Base-by-base conservation (phyloP, 306 rosid species). In the Malus asiatica region DNA sequence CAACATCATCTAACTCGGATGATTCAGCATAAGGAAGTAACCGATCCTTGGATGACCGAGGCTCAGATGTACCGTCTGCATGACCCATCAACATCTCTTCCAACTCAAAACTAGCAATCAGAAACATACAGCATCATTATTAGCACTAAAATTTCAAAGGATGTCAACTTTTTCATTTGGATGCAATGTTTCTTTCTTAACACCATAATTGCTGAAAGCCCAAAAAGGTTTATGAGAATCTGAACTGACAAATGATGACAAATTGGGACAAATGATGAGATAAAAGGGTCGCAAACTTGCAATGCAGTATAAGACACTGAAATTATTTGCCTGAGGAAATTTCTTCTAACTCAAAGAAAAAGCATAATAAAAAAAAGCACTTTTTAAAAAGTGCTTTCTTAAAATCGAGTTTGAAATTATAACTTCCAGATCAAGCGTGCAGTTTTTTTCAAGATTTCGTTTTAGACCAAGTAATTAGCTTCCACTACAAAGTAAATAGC, bases 51-150 rank as follows among this genome's bases (percentile, higher is more conserved):
- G 86, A 80, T 60, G 91, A 71, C 66, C 82, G 79, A 75, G 25
- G 71, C 78, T 92, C 95, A 13, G 95, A 86, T 45, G 88, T 68
- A 70, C 80, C 83, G 66, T 85, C 95, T 1, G 88, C 53, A 66
- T 86, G 88, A 80, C 97, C 96, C 87, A 83, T 72, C 85, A 87
- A 88, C 96, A 90, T 92, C 75, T 83, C 78, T 79, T 78, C 83
- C 46, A 85, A 82, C 85, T 79, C 75, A 73, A 81, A 82, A 82
- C 81, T 77, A 75, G 77, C 75, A 69, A 59, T 55, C 66, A 58
- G 30, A 79, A 66, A 75, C 57, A 77, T 29, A 78, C 13, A 75
- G 58, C 25, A 70, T 38, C 78, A 30, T 19, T 4, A 53, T 53
- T n/a, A 78, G 15, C 61, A 64, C n/a, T 74, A 65, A 73, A 70